Evolutionary conservation across 202 grass and related monocot genomes (phyloP).

Genomic region (Schoenoplectus tabernaemontani): DNA sequence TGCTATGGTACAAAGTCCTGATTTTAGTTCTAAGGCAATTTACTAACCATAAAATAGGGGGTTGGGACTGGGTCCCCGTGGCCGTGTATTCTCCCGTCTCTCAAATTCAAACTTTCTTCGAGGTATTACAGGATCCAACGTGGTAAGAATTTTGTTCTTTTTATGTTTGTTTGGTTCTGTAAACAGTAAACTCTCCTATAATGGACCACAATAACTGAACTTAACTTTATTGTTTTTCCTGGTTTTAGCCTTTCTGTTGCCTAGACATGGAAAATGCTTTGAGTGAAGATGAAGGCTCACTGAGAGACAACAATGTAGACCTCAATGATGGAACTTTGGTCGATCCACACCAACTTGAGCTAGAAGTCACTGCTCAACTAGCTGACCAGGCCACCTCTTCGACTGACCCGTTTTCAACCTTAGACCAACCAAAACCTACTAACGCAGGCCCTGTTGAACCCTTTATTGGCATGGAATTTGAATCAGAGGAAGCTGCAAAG

Average conservation of each 20-base stretch:
- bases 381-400: conserved; percentile 13
- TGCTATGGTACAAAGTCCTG: too few species aligned
- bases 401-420: conserved; percentile 10
- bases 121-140: not conserved
- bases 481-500: conserved; percentile 57
- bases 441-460: conserved; percentile 42
- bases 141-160: not conserved
- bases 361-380: conserved; percentile 33
- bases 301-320: conserved; percentile 43
- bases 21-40: too few species aligned
- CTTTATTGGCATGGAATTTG: conserved; percentile 64
- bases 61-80: too few species aligned
- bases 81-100: not conserved
- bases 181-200: not conserved
- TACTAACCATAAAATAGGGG: too few species aligned
- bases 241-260: conserved; percentile 17
- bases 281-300: conserved; percentile 38
- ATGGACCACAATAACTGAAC: not conserved
- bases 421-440: conserved; percentile 5
- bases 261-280: conserved; percentile 38
- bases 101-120: not conserved
- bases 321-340: conserved; percentile 46
- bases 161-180: not conserved
- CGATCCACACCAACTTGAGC: conserved; percentile 24
- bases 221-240: not conserved